These are phyloP conservation scores for Diutina pseudorugosa DNA, from an alignment of 1,139 yeast species.

Conservation along the genomic window DNA sequence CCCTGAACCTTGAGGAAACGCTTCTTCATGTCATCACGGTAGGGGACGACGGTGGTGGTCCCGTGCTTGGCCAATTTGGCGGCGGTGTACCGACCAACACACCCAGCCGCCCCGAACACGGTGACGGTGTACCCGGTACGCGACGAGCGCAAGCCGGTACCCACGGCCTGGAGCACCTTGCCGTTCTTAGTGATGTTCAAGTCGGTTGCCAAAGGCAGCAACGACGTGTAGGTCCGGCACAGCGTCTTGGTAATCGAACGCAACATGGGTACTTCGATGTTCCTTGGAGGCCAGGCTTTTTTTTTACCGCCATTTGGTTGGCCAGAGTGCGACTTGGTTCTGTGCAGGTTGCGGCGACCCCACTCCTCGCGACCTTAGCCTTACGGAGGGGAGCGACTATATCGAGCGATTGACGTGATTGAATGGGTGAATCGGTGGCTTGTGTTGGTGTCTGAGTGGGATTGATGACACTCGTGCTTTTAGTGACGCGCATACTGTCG, in stretches of 20 bases:
- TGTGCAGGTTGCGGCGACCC: not conserved
- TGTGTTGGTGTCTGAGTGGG: too few species aligned
- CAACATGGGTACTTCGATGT: not conserved
- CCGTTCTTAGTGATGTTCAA: conserved; percentile 69
- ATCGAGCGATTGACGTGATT: too few species aligned
- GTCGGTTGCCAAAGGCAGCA: conserved; percentile 23
- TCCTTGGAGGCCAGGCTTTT: not conserved
- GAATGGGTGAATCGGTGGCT: too few species aligned
- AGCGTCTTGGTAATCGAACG: conserved; percentile 2
- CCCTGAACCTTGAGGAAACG: conserved; percentile 77
- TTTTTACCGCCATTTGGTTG: not conserved
- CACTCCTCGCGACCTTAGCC: not conserved
- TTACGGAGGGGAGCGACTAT: too few species aligned
- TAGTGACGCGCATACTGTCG: too few species aligned
- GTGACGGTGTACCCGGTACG: conserved; percentile 89
- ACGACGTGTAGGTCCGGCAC: not conserved
- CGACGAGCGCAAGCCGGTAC: conserved; percentile 77
- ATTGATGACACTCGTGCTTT: too few species aligned
- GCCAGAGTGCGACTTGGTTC: not conserved
- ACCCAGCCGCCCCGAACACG: conserved; percentile 76
- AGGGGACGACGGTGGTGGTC: conserved; percentile 66
- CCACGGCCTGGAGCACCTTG: conserved; percentile 55
- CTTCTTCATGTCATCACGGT: conserved; percentile 67
- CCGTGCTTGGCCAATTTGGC: conserved; percentile 76
- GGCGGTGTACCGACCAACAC: conserved; percentile 62